phyloP scores from a whole-genome alignment of 2,329 filamentous ascomycete species.

The Tolypocladium paradoxum region DNA sequence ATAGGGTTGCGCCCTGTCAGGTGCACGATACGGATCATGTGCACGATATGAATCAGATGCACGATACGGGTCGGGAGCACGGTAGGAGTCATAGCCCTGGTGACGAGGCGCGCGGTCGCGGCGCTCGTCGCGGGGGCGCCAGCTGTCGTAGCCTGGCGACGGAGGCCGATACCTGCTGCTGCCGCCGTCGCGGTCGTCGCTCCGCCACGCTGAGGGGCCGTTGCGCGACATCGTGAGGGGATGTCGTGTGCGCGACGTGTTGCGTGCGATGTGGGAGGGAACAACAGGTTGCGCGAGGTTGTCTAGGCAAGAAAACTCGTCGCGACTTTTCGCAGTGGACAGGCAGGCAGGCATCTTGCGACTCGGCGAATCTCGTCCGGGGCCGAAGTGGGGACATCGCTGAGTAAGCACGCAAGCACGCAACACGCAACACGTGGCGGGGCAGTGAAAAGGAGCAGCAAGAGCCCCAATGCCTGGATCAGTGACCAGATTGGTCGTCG shows the following conservation, averaged over 20 bases:
- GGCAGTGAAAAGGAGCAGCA: background rate
- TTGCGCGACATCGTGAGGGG: constrained; percentile 3
- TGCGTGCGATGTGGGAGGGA: background rate
- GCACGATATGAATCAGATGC: background rate
- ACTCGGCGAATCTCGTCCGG: background rate
- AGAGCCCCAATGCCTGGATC: background rate
- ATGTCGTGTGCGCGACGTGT: background rate
- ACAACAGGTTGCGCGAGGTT: background rate
- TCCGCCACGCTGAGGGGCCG: background rate
- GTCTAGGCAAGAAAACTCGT: background rate
- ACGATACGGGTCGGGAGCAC: background rate
- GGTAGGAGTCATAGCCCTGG: constrained; percentile 12
- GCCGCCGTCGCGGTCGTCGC: background rate
- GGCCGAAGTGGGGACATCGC: background rate
- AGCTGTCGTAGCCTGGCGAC: constrained; percentile 12
- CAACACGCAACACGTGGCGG: too few species aligned
- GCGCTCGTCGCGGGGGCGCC: constrained; percentile 16
- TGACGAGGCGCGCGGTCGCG: constrained; percentile 9
- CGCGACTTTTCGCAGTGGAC: background rate
- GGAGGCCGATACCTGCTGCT: constrained; percentile 3
- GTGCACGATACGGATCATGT: constrained; percentile 9
- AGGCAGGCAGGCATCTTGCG: background rate
- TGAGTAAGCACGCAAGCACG: too few species aligned
- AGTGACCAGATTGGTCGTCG: background rate
- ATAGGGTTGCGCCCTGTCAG: constrained; percentile 5